Base-by-base conservation (phyloP, 2,329 filamentous ascomycete species). In the Zymoseptoria crescenta region DNA sequence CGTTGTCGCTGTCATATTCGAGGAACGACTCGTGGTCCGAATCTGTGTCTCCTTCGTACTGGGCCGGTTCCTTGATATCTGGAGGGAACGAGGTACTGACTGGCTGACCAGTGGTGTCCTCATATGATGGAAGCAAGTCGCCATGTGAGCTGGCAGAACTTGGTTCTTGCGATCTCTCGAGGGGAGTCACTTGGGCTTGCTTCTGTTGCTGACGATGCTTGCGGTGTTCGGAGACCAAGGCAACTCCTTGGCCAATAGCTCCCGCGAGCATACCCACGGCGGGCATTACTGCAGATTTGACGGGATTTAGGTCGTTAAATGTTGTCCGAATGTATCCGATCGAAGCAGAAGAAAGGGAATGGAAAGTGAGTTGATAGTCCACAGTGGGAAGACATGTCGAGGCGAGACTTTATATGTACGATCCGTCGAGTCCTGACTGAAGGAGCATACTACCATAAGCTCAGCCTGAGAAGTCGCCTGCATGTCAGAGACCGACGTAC, bases 161-260 rank as follows among this genome's bases (percentile, higher is more conserved):
- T 16, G 51, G 28, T 10, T 53, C 59, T 50, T 9, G 60, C 51
- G 28, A 55, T 28, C 8, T 29, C 4, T 13, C 19, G 48, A 41
- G 48, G 20, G 53, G 41, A 30, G 54, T 54, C 19, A 59, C 59
- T 8, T 62, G 49, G 5, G 63, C 59, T 56, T 63, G 59, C 54
- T 63, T 65, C 29, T 61, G 54, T 48, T 68, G 57, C 54, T 68
- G 67, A 28, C 67, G 67, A 29, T 70, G 67, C 41, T 66, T 66
- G 56, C 61, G 63, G 51, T 70, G 68, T 55, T 72, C 69, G 2
- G 65, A 61, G 16, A 63, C 69, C 19, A 68, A 60, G 10, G 67
- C 69, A 16, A 72, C 60, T 27, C 69, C 67, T 13, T 60, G 58
- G 24, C 68, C 66, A 9, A 71, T 55, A 24, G 59, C 50, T 5